Base-by-base conservation (phyloP, 352 stramenopile genomes). In the Globisporangium irregulare region DNA sequence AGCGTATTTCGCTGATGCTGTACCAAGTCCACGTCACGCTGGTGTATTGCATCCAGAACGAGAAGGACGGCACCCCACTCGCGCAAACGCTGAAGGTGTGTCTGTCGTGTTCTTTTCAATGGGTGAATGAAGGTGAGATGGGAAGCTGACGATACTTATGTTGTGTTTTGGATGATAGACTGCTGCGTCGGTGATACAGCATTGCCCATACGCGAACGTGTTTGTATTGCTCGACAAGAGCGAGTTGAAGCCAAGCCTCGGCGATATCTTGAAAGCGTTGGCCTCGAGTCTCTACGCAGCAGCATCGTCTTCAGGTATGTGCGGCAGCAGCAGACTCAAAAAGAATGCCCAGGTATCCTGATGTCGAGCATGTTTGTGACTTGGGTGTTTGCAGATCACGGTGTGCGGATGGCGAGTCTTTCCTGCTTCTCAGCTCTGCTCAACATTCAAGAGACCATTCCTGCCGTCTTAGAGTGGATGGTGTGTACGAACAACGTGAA, bases 11-110 rank as follows among this genome's bases (percentile, higher is more conserved):
- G 48, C 66, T 91, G 38, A 94, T 96, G 88, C 48, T 94, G 22
- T 92, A 92, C 59, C 88, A 94, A 73, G 81, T 93, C 6, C 86
- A 94, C 65, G 73, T 94, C 29, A 90, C 87, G 3, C 69, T 96
- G 38, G 85, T 94, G 63, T 92, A 92, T 48, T 89, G 80, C 54
- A 88, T 96, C 25, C 86, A 93, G 66, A 82, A 91, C 64, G 86
- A 96, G 60, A 89, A 85, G 48, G 84, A 92, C 20, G 66, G 75
- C 0, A 68, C 72, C 5, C 76, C 86, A 3, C 71, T 94, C 9
- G 73, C 81, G 3, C 88, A 94, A 58, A 86, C 80, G 15, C 54
- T 95, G 18, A 95, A 95, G 81, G 83, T 91, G 50, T 27, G 67
- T 20, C 2, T 22, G 18, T 48, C n/a, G 55, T 36, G 18, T 24